Evolutionary conservation across 768 basidiomycete species (phyloP), one percentile per base, ranked within the genome.

Genomic region (Coprinellus micaceus): DNA sequence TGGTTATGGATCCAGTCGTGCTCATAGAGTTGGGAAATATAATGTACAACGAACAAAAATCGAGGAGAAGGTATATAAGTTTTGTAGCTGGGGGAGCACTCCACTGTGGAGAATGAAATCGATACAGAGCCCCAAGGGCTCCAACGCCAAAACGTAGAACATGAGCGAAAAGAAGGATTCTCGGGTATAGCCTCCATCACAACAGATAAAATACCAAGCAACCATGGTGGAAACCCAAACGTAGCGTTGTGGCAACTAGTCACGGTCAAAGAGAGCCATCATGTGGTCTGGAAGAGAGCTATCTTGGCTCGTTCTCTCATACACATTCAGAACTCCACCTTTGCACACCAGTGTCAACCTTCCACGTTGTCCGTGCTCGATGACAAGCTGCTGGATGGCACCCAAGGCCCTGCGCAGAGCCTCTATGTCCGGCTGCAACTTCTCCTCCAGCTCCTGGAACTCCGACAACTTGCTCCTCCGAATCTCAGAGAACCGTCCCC

Each of bases 281-380:
- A 74, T 62, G 12, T 74, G 69, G 21, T 81, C 76, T 0, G 83
- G 79, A 33, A 84, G 68, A 60, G 70, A 77, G 50, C 74, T 75
- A 2, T 71, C 72, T 33, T 70, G 58, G 52, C 68, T 71, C 49
- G 63, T 74, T 53, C 86, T 75, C 61, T 77, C 69, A 61, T 80
- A 85, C 2, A 86, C 72, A 50, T 74, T 67, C 58, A 89, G 60
- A 22, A 70, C 69, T 2, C 78, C 77, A 3, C 64, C 67, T 41
- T 69, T 66, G 54, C 76, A 83, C 19, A 88, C 83, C 51, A 89
- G 63, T 62, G 77, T 83, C 29, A 89, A 63, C 10, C 81, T 71
- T 0, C 77, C 81, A 2, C 73, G 71, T 60, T 77, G 71, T 3
- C 84, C 86, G 58, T 82, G 74, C 54, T 77, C 73, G 47, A 81